phyloP scores from a whole-genome alignment of 805 yeast species.

The Candida loeiensis region DNA sequence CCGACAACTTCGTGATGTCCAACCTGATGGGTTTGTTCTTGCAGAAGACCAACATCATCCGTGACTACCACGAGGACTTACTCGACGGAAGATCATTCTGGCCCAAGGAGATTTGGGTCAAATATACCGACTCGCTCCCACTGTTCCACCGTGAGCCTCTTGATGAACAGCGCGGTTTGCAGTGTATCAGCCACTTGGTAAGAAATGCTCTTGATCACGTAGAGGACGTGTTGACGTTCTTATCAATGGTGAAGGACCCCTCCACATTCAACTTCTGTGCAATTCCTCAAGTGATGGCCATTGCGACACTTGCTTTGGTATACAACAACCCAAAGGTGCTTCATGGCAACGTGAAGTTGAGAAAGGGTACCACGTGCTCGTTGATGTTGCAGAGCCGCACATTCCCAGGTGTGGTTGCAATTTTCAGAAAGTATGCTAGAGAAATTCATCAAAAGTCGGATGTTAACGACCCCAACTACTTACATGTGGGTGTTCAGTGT shows the following conservation, averaged over 20 bases:
- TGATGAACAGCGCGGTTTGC: constrained; percentile 55
- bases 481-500: constrained; percentile 77
- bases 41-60: constrained; percentile 93
- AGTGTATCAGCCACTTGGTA: constrained; percentile 79
- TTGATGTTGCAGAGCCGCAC: constrained; percentile 73
- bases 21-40: constrained; percentile 92
- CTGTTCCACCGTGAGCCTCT: constrained; percentile 46
- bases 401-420: constrained; percentile 67
- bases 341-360: constrained; percentile 72
- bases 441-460: constrained; percentile 74
- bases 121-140: constrained; percentile 62
- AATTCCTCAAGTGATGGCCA: constrained; percentile 98
- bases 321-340: constrained; percentile 77
- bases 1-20: constrained; percentile 54
- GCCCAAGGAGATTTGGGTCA: constrained; percentile 92
- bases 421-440: constrained; percentile 72
- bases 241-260: constrained; percentile 74
- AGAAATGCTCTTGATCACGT: constrained; percentile 76
- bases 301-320: constrained; percentile 85
- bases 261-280: constrained; percentile 89
- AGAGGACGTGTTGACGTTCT: constrained; percentile 68
- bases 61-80: constrained; percentile 91
- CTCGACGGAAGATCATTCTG: constrained; percentile 91
- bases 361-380: constrained; percentile 82
- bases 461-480: constrained; percentile 82